Conservation (phyloP, 2,329 filamentous ascomycete genomes). For the Huntiella omanensis region DNA sequence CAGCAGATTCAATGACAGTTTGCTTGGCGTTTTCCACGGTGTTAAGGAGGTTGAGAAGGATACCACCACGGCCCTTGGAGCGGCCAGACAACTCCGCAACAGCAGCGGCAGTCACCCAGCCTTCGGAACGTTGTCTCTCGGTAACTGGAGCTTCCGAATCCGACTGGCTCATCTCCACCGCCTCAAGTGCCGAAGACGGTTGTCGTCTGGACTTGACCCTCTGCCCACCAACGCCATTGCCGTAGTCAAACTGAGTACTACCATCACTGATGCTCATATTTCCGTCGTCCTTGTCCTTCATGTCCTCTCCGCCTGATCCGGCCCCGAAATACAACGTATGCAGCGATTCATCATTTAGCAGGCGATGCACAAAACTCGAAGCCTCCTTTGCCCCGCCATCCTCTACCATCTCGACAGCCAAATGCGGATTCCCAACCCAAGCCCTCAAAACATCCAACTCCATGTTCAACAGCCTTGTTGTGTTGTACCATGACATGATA, state of each 20-base stretch:
- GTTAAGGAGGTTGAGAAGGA: conserved; percentile 64
- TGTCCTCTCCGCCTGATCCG: not conserved
- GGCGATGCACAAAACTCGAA: conserved; percentile 78
- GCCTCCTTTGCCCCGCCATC: conserved; percentile 49
- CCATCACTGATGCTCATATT: too few relatives aligned
- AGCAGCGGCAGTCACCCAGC: too few relatives aligned
- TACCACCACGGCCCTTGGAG: conserved; percentile 35
- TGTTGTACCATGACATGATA: conserved; percentile 92
- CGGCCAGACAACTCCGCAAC: too few relatives aligned
- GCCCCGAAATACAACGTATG: conserved; percentile 43
- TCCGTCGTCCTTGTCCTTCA: too few relatives aligned
- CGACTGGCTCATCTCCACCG: conserved; percentile 4
- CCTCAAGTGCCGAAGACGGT: not conserved
- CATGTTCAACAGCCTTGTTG: conserved; percentile 86
- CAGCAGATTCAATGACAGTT: conserved; percentile 72
- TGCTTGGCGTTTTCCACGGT: conserved; percentile 89
- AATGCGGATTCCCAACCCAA: conserved; percentile 91
- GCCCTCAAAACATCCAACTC: conserved; percentile 79
- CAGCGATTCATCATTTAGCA: conserved; percentile 88
- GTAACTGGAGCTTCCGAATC: conserved; percentile 12
- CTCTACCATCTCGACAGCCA: conserved; percentile 70
- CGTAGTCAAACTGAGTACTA: too few relatives aligned
- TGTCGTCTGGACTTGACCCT: not conserved
- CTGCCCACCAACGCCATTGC: too few relatives aligned
- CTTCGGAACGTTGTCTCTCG: not conserved